Conservation (phyloP, 177 flowering plant genomes). For the Vitis hybrid region DNA sequence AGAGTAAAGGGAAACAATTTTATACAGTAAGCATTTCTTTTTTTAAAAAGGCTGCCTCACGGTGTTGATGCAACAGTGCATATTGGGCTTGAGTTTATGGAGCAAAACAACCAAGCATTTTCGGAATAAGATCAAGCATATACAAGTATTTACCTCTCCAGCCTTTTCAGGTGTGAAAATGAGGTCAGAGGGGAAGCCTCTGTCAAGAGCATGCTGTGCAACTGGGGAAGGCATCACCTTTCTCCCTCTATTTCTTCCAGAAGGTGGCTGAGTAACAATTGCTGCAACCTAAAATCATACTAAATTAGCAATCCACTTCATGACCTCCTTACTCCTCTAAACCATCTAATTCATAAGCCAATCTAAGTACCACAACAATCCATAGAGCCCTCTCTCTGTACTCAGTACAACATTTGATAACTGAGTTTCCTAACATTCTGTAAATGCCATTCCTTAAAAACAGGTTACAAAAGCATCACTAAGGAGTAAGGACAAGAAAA, state of each 20-base stretch:
- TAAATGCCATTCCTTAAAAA: too few species aligned
- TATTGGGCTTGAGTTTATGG: too few species aligned
- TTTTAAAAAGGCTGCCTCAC: too few species aligned
- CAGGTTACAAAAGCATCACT: too few species aligned
- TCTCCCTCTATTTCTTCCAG: constrained; percentile 80
- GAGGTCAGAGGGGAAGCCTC: constrained; percentile 72
- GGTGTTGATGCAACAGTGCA: too few species aligned
- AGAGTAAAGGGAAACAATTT: too few species aligned
- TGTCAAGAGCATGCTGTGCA: constrained; percentile 78
- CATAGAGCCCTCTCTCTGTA: too few species aligned
- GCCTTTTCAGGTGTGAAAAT: constrained; percentile 83
- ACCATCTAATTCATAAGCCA: background rate
- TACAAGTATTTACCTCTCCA: constrained; percentile 54
- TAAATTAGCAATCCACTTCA: background rate
- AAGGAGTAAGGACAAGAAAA: too few species aligned
- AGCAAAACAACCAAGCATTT: background rate
- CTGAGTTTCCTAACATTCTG: too few species aligned
- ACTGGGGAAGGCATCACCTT: constrained; percentile 86
- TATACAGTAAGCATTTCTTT: too few species aligned
- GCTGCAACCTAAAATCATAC: constrained; percentile 70
- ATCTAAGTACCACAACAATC: too few species aligned
- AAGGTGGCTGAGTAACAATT: constrained; percentile 94
- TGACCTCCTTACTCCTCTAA: background rate
- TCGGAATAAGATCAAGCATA: background rate
- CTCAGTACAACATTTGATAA: too few species aligned